Percentiles rank a stretch among this genome's conserved stretches.
Evolutionary conservation across 2,329 filamentous ascomycete species (phyloP).

Genomic region (Penicillium sp.): DNA sequence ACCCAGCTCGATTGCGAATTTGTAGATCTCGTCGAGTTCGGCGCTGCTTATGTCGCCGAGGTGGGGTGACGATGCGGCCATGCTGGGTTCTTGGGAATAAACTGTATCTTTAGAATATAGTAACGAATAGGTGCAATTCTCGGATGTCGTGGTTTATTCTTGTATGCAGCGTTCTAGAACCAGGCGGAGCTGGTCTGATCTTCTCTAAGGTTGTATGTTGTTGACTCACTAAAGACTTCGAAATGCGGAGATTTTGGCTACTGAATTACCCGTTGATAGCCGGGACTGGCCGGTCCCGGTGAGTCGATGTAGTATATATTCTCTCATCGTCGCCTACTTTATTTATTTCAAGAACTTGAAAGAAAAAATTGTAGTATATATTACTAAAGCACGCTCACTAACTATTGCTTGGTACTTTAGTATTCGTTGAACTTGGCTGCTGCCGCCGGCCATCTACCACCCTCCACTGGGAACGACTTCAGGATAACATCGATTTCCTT

Average conservation of each 20-base stretch:
- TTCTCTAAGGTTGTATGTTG: not conserved
- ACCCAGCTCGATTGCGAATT: slow-evolving; percentile 66
- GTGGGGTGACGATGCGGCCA: not conserved
- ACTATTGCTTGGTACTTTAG: not conserved
- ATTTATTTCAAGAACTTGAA: no score
- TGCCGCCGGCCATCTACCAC: slow-evolving; percentile 15
- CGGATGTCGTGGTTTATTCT: not conserved
- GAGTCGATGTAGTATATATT: no score
- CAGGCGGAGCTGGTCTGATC: not conserved
- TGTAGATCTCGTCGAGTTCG: slow-evolving; percentile 59
- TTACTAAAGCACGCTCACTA: no score
- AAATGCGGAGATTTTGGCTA: not conserved
- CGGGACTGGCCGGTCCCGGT: not conserved
- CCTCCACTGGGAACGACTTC: slow-evolving; percentile 7
- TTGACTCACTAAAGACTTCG: not conserved
- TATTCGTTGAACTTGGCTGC: slow-evolving; percentile 9
- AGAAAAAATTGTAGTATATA: no score
- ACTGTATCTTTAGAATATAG: not conserved
- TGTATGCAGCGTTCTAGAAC: not conserved
- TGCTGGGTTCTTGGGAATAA: not conserved
- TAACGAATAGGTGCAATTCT: not conserved
- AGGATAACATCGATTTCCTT: slow-evolving; percentile 7
- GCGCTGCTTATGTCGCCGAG: slow-evolving; percentile 1
- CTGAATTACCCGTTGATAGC: not conserved
- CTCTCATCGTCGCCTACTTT: no score